phyloP scores from a whole-genome alignment of 441 rosid genomes.

The Gossypium armourianum region DNA sequence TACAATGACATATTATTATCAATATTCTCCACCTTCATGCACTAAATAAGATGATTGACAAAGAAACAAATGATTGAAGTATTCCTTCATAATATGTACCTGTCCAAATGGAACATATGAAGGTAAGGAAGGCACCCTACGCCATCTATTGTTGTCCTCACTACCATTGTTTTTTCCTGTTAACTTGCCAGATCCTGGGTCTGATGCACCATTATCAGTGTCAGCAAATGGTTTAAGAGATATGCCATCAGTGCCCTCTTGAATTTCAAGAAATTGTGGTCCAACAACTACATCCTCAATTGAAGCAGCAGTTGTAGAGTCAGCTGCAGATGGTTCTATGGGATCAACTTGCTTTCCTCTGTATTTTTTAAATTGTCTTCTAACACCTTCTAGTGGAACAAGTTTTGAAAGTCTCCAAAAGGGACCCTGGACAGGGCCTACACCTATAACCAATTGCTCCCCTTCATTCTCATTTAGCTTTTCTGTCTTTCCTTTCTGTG shows the following conservation, averaged over 20 bases:
- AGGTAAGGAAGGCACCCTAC: slow-evolving; percentile 68
- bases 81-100: slow-evolving; percentile 31
- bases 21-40: not conserved
- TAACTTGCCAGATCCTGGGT: slow-evolving; percentile 30
- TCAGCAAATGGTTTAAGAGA: slow-evolving; percentile 72
- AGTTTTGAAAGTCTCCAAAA: slow-evolving; percentile 89
- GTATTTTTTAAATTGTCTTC: slow-evolving; percentile 48
- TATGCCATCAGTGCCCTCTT: slow-evolving; percentile 86
- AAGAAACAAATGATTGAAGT: slow-evolving; percentile 8
- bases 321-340: slow-evolving; percentile 31
- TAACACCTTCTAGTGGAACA: slow-evolving; percentile 72
- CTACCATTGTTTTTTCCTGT: slow-evolving; percentile 32
- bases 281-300: slow-evolving; percentile 54
- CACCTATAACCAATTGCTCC: slow-evolving; percentile 79
- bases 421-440: slow-evolving; percentile 86
- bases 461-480: slow-evolving; percentile 42
- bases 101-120: slow-evolving; percentile 91
- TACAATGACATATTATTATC: not conserved
- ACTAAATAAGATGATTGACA: slow-evolving; percentile 2
- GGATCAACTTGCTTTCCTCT: slow-evolving; percentile 42
- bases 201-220: slow-evolving; percentile 24
- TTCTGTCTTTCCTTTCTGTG: slow-evolving; percentile 36
- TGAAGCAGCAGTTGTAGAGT: slow-evolving; percentile 33
- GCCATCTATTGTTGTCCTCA: slow-evolving; percentile 51
- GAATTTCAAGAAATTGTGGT: slow-evolving; percentile 83